phyloP scores from a whole-genome alignment of 2,329 filamentous ascomycete species.

The Penicillium sp. region DNA sequence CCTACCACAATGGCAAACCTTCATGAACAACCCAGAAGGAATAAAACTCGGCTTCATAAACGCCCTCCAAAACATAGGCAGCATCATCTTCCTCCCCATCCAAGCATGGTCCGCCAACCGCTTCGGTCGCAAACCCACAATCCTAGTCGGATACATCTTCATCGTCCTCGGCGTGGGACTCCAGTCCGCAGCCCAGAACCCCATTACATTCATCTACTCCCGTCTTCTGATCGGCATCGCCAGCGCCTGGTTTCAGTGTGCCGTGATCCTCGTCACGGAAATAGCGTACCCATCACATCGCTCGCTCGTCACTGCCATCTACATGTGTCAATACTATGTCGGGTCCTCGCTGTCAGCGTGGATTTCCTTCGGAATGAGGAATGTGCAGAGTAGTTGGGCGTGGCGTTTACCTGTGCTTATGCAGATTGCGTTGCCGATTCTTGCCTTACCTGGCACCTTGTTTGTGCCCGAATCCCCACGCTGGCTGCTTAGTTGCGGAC shows the following conservation, averaged over 20 bases:
- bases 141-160: slow-evolving; percentile 32
- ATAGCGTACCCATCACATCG: slow-evolving; percentile 43
- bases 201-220: slow-evolving; percentile 32
- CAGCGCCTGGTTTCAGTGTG: slow-evolving; percentile 32
- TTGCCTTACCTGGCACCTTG: slow-evolving; percentile 5
- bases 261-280: slow-evolving; percentile 42
- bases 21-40: slow-evolving; percentile 1
- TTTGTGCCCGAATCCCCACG: slow-evolving; percentile 12
- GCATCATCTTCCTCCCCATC: slow-evolving; percentile 1
- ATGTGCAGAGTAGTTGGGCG: slow-evolving; percentile 7
- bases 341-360: slow-evolving; percentile 24
- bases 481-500: slow-evolving; percentile 8
- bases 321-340: slow-evolving; percentile 34
- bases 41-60: slow-evolving; percentile 4
- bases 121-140: slow-evolving; percentile 31
- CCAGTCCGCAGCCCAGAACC: slow-evolving; percentile 25
- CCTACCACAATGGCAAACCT: slow-evolving; percentile 4
- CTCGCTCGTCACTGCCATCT: slow-evolving; percentile 32
- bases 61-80: slow-evolving; percentile 5
- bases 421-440: slow-evolving; percentile 12
- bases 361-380: slow-evolving; percentile 4
- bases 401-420: slow-evolving; percentile 15
- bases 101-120: slow-evolving; percentile 27
- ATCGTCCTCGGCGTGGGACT: slow-evolving; percentile 25
- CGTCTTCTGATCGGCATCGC: slow-evolving; percentile 37